Base-by-base conservation (phyloP, 768 basidiomycete species). In the Mycena maculata region DNA sequence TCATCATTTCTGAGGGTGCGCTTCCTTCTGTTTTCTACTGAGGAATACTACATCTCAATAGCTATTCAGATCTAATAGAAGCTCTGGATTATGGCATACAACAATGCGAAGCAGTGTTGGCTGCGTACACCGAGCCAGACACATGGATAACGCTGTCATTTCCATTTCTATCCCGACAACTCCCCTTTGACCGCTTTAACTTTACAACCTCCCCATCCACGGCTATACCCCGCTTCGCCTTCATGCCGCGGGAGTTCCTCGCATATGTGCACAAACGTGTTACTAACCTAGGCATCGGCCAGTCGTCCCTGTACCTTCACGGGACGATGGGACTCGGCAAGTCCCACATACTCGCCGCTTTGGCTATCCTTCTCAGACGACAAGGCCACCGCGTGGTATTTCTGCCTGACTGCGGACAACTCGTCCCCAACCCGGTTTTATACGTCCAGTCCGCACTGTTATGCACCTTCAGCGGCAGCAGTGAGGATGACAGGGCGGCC, bases 311-410 rank as follows among this genome's bases (percentile, higher is more conserved):
- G 2, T 58, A 45, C 44, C 22, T 58, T 3, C 30, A 4, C 8
- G 44, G 57, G 22, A 6, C 57, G 11, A 58, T 58, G 3, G 57
- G 57, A 13, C 30, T 58, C 6, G 57, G 57, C n/a, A 58, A 58
- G 20, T 58, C 57, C 2, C 57, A 58, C 15, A 42, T 58, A 2
- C 30, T 58, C 15, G 57, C 57, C 3, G 31, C 57, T 2, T 31
- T 58, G 4, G 31, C 57, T 2, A 1, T 58, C 1, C 18, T 5
- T 7, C 23, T 58, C 3, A 42, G 57, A 16, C 31, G 30, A 9
- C 57, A 57, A 9, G 57, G 57, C 7, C 45, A 58, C 28, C n/a
- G 22, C 18, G 57, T 58, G 1, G 57, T 58, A 3, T 58, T 45
- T 18, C 15, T 58, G 16, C 57, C 57, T 2, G 7, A 58, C n/a